A percentile compares a stretch with the other conserved stretches of the same genome.
Evolutionary conservation across 2,329 filamentous ascomycete species (phyloP).

Genomic region (Peltaster fructicola): DNA sequence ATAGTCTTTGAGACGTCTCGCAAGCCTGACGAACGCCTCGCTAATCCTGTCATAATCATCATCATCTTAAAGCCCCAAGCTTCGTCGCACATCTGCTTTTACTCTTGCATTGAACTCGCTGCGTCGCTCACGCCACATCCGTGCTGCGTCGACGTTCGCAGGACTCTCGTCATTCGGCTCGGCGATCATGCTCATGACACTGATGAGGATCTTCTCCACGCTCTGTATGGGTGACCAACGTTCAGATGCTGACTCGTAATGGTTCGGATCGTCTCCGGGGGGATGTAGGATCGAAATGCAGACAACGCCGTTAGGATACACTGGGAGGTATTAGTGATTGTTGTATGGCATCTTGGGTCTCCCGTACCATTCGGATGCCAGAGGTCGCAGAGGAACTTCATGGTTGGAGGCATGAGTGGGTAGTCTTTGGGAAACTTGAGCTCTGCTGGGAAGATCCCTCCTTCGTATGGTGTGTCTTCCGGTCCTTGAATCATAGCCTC

Average conservation of each 20-base stretch:
- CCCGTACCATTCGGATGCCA: slow-evolving; percentile 85
- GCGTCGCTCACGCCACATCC: slow-evolving; percentile 83
- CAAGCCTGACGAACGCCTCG: too few species aligned
- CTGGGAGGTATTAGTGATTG: slow-evolving; percentile 27
- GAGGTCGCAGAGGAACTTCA: slow-evolving; percentile 86
- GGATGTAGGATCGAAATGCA: slow-evolving; percentile 98
- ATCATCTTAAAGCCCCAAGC: slow-evolving; percentile 49
- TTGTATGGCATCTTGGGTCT: background rate
- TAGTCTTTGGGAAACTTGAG: slow-evolving; percentile 93
- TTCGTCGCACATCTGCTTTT: slow-evolving; percentile 60
- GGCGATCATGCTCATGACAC: slow-evolving; percentile 95
- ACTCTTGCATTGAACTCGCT: slow-evolving; percentile 76
- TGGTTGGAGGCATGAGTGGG: slow-evolving; percentile 84
- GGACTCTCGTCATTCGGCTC: slow-evolving; percentile 95
- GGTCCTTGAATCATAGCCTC: slow-evolving; percentile 92
- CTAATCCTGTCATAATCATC: slow-evolving; percentile 1
- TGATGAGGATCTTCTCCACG: slow-evolving; percentile 93
- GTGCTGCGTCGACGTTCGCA: slow-evolving; percentile 87
- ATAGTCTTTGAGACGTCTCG: too few species aligned
- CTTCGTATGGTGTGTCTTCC: slow-evolving; percentile 89
- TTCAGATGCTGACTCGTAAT: slow-evolving; percentile 92
- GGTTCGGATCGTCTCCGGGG: slow-evolving; percentile 91
- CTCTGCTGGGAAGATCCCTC: slow-evolving; percentile 86
- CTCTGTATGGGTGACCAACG: slow-evolving; percentile 94
- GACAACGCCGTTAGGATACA: slow-evolving; percentile 80